A percentile compares a stretch with the other conserved stretches of the same genome.
These are phyloP conservation scores for Suillus paluster DNA, from an alignment of 768 basidiomycete species.

Conservation along the genomic window DNA sequence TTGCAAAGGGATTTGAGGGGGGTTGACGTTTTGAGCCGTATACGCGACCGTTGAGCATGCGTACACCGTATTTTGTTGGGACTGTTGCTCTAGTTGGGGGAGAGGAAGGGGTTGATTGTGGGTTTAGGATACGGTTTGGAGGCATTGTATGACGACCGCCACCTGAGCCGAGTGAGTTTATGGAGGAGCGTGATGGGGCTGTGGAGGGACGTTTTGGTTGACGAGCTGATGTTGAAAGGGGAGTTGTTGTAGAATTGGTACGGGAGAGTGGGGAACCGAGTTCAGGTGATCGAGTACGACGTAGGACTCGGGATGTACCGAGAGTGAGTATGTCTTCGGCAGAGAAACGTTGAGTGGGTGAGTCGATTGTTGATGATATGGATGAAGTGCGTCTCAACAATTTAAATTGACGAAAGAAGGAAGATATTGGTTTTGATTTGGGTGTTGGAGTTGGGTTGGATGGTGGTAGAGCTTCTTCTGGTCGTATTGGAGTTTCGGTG, in stretches of 20 bases:
- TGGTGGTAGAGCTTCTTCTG: conserved; percentile 32
- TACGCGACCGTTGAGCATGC: conserved; percentile 86
- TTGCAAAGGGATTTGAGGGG: conserved; percentile 64
- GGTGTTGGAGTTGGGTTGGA: conserved; percentile 22
- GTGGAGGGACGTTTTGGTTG: background rate
- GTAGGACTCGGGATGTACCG: conserved; percentile 35
- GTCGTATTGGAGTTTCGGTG: conserved; percentile 20
- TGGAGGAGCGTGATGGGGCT: conserved; percentile 27
- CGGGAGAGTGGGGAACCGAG: background rate
- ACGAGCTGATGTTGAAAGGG: too few species aligned
- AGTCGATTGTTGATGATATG: background rate
- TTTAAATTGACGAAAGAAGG: background rate
- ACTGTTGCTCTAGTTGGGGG: too few species aligned
- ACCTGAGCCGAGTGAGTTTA: conserved; percentile 25
- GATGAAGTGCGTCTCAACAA: background rate
- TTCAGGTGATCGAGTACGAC: background rate
- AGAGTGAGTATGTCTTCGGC: conserved; percentile 36
- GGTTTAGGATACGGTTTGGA: conserved; percentile 10
- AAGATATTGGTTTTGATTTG: background rate
- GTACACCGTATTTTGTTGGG: conserved; percentile 41
- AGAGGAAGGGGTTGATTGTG: conserved; percentile 1
- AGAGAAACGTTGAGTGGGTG: conserved; percentile 7
- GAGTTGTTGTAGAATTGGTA: background rate
- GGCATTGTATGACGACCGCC: conserved; percentile 33
- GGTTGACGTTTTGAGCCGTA: conserved; percentile 60